Evolutionary conservation across 75 land plant species (phyloP), one percentile per base, ranked within the genome.

Genomic region (Pinus taeda): DNA sequence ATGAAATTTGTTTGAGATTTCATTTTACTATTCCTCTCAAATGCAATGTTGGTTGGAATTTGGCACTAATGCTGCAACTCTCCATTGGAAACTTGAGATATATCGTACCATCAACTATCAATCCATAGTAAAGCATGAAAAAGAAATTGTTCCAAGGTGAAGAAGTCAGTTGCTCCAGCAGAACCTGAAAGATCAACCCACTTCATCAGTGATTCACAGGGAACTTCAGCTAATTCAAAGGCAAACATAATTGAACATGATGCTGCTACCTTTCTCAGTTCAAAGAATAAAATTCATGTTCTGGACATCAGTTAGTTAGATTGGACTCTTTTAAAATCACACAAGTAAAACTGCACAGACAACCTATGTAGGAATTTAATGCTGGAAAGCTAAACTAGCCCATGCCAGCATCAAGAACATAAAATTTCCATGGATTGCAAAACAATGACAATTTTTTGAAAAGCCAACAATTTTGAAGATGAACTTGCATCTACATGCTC

Each of bases 61-160:
- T 17, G 14, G 22, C 13, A 69, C 9, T 36, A 8, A 69, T 20
- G 49, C 42, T 42, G 21, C 3, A 69, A 69, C 21, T 69, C 45
- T 69, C 24, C 53, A n/a, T n/a, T 3, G 18, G 9, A 15, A 42
- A 37, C n/a, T 37, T 37, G 4, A 78, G 62, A 13, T 42, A 53
- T 56, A 57, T 59, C 81, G 75, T 80, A 93, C 95, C 93, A 87
- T 93, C 95, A 76, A 93, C 70, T 29, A 93, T 80, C 83, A 85
- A 83, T 13, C 92, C 89, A 76, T 86, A 84, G 76, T 93, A 93
- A 61, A 83, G 74, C 89, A 93, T 87, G 76, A 91, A 91, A 29
- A 93, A 12, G 26, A 93, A 63, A 70, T 93, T 93, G 76, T 93
- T 93, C 95, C 95, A 93, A 57, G 95, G 95, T 49, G 94, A 89